Conservation (phyloP, 768 basidiomycete genomes). For the Polyporus arcularius region DNA sequence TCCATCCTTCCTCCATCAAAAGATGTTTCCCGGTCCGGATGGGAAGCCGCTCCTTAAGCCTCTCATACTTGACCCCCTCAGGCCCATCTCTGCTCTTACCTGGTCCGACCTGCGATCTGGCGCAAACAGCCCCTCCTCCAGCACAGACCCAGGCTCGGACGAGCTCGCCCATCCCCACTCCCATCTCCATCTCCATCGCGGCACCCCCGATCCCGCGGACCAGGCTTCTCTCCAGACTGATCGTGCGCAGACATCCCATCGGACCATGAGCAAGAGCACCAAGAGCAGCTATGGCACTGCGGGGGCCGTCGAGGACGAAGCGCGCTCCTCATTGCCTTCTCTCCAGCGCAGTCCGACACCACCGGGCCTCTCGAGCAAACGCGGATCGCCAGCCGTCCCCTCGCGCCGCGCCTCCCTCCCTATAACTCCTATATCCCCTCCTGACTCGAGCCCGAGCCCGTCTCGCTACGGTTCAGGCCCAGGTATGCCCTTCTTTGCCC, state of each 20-base stretch:
- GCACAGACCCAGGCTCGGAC: constrained; percentile 9
- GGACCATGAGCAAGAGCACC: constrained; percentile 9
- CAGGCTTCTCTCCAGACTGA: constrained; percentile 19
- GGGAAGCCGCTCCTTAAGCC: constrained; percentile 19
- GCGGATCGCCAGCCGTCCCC: constrained; percentile 9
- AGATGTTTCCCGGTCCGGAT: constrained; percentile 26
- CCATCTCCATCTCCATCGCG: not conserved
- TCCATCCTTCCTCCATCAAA: constrained; percentile 25
- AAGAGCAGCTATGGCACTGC: not conserved
- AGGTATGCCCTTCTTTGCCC: constrained; percentile 4
- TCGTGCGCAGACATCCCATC: constrained; percentile 26
- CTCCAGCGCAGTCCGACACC: constrained; percentile 26
- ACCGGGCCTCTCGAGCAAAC: constrained; percentile 24
- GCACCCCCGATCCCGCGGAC: constrained; percentile 6
- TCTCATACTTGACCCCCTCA: constrained; percentile 23
- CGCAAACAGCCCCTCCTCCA: constrained; percentile 21
- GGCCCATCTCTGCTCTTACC: constrained; percentile 28
- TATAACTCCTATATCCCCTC: constrained; percentile 17
- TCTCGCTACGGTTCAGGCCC: constrained; percentile 4
- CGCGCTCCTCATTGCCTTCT: constrained; percentile 19
- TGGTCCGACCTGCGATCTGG: constrained; percentile 29
- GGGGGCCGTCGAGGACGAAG: constrained; percentile 6
- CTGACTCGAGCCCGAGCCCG: constrained; percentile 2
- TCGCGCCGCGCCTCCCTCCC: constrained; percentile 11
- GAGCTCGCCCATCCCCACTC: constrained; percentile 9